Base-by-base conservation (phyloP, 257 asterid species). In the Solanum pinnatisectum region DNA sequence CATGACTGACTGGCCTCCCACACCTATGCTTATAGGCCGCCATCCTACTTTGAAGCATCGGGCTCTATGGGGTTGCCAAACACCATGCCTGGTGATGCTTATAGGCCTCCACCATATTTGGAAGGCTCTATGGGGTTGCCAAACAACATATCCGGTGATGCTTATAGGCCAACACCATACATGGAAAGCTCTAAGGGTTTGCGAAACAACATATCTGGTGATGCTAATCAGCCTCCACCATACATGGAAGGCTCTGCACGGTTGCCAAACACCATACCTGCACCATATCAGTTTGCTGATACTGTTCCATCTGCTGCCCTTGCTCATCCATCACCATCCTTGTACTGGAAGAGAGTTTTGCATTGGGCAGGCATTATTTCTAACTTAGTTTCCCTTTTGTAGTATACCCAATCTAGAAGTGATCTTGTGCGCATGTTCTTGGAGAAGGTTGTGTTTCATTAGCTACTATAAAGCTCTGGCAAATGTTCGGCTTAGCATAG, bases 291-390 rank as follows among this genome's bases (percentile, higher is more conserved):
- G 84, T 79, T 42, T 79, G 39, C 84, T 79, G 65, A 42, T 79
- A 13, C n/a, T 79, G 84, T 79, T 27, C 84, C 84, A 79, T 79
- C 84, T 79, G 84, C 65, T 44, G 65, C 84, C 36, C 15, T 44
- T 79, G 65, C 84, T 25, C 65, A 42, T 79, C 84, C 84, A 15
- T 44, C 84, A 44, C 32, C 84, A 25, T 79, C 60, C 39, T 42
- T 79, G 65, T 44, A 79, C 65, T 27, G 37, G 84, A 42, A 44
- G 39, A 79, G 84, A 79, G 39, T 44, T 79, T 44, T 79, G 94
- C 7, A 88, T 94, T 9, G 65, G 65, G 25, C 39, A 25, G 65
- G 39, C 65, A 79, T 79, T 42, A 18, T 79, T 44, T 79, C 65
- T 79, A 25, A 22, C 65, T 27, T 44, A 44, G 27, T 79, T 79